A percentile compares a stretch with the other conserved stretches of the same genome.
These are phyloP conservation scores for Phytophthora ohioensis DNA, from an alignment of 352 stramenopile genomes.

Conservation along the genomic window DNA sequence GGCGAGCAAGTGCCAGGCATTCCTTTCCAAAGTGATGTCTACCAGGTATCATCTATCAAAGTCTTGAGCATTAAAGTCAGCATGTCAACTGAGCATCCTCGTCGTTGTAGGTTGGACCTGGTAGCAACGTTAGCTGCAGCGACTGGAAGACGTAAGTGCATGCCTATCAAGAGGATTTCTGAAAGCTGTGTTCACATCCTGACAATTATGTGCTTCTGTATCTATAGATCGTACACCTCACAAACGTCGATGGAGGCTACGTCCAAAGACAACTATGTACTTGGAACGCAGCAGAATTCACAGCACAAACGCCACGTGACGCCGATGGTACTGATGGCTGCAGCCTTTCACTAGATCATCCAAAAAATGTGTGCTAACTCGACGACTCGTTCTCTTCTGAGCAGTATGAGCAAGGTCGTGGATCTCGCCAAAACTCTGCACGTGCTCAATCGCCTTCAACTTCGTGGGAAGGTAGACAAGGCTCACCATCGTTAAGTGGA, in stretches of 20 bases:
- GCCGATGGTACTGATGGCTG: constrained; percentile 49
- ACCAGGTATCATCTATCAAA: constrained; percentile 47
- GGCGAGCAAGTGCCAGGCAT: constrained; percentile 59
- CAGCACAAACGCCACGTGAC: constrained; percentile 73
- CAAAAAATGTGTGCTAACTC: background rate
- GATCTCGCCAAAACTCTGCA: constrained; percentile 17
- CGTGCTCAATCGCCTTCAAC: constrained; percentile 23
- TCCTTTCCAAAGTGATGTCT: constrained; percentile 71
- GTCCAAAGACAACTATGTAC: constrained; percentile 51
- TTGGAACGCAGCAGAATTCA: constrained; percentile 60
- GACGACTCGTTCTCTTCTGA: background rate
- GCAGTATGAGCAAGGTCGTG: constrained; percentile 41
- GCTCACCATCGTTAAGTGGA: constrained; percentile 20
- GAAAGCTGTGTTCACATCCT: background rate
- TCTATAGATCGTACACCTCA: constrained; percentile 65
- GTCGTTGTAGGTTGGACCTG: constrained; percentile 54
- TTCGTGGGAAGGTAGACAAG: constrained; percentile 19
- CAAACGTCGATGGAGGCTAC: constrained; percentile 67
- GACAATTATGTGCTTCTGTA: background rate
- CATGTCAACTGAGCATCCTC: background rate
- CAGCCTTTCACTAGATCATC: no score
- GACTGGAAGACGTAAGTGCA: constrained; percentile 80
- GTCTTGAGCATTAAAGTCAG: background rate
- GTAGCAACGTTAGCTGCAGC: constrained; percentile 44
- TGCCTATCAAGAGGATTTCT: background rate